Evolutionary conservation across 441 rosid species (phyloP), one percentile per base, ranked within the genome.

Genomic region (Omphalea diandra): DNA sequence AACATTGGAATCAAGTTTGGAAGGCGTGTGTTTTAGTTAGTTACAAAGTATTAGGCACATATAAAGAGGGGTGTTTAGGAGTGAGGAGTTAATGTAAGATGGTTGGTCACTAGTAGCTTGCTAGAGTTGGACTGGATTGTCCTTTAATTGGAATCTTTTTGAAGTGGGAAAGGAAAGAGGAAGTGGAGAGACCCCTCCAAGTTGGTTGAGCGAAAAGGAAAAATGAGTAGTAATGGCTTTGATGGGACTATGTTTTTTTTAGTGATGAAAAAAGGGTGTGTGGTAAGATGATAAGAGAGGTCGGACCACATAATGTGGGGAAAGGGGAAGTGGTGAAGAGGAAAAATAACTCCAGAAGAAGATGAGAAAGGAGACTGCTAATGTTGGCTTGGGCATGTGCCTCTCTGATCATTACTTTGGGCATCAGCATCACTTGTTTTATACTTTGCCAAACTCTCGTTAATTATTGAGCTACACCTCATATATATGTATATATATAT

Each of bases 201-300:
- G 76, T 78, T 70, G 80, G 75, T 72, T 69, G 35, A 44, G 72
- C 35, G 70, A 65, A 58, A 60, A 52, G 46, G 56, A 61, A 40
- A 70, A 50, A 26, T 38, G 62, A 70, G 70, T 18, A 64, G 53
- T 68, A 73, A 38, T 70, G 76, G 58, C n/a, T 57, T 74, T 60
- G 86, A 81, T 84, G 83, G 83, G 88, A 82, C 79, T 73, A 82
- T 82, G 86, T 80, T 82, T 76, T n/a, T n/a, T n/a, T n/a, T 76
- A 66, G 83, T 76, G 83, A 78, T 72, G 73, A 44, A 75, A 80
- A 71, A 57, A 43, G 56, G 60, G 73, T n/a, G 22, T 8, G 77
- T 12, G 85, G 79, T 72, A 73, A 70, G 87, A 80, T 70, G n/a
- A 80, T 70, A 79, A 77, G 76, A 70, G 66, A 73, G 58, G 44